phyloP scores from a whole-genome alignment of 2,329 filamentous ascomycete genomes.

The Anthostomella pinea region DNA sequence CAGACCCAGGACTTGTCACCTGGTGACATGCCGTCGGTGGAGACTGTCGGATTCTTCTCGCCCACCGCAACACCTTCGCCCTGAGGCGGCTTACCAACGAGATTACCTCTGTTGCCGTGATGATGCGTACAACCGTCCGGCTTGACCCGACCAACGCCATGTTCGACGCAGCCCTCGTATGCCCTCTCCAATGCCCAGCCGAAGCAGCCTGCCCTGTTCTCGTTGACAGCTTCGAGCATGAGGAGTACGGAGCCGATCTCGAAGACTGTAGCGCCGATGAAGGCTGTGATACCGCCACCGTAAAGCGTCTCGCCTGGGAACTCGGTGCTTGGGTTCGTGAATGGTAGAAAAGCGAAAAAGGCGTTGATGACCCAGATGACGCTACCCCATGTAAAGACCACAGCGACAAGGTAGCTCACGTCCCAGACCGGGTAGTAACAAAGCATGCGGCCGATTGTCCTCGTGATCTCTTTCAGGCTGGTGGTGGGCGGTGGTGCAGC shows the following conservation, averaged over 20 bases:
- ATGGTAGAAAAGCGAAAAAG: slow-evolving; percentile 13
- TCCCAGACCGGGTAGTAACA: slow-evolving; percentile 10
- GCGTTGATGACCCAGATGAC: slow-evolving; percentile 15
- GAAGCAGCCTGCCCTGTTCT: slow-evolving; percentile 11
- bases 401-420: slow-evolving; percentile 13
- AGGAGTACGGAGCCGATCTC: slow-evolving; percentile 14
- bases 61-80: not conserved
- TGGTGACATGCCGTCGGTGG: no score
- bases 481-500: slow-evolving; percentile 5
- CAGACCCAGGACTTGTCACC: slow-evolving; percentile 9
- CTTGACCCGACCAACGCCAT: slow-evolving; percentile 5
- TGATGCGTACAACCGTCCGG: slow-evolving; percentile 11
- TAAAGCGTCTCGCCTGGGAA: slow-evolving; percentile 7
- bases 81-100: not conserved
- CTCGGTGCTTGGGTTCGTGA: slow-evolving; percentile 6
- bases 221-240: slow-evolving; percentile 15
- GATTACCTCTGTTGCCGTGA: slow-evolving; percentile 1
- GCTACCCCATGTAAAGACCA: slow-evolving; percentile 13
- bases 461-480: slow-evolving; percentile 2
- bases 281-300: slow-evolving; percentile 11
- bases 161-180: slow-evolving; percentile 3
- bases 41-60: not conserved
- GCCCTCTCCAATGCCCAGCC: slow-evolving; percentile 14
- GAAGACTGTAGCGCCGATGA: slow-evolving; percentile 14
- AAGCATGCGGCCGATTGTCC: slow-evolving; percentile 9